Conservation (phyloP, 495 filamentous ascomycete genomes). For the Trichoderma gamsii region DNA sequence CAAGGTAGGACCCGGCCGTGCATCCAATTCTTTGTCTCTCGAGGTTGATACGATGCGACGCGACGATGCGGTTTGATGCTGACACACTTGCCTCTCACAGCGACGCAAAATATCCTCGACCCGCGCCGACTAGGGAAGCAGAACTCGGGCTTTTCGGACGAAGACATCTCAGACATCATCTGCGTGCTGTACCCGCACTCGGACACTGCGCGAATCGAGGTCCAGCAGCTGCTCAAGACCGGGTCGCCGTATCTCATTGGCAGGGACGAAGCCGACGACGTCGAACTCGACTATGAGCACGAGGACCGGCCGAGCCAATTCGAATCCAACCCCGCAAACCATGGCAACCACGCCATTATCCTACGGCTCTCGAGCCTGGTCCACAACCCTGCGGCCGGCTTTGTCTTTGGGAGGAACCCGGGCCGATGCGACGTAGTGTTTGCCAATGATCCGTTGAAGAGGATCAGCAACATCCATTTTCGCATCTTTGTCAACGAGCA, state of each 20-base stretch:
- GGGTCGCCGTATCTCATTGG: constrained; percentile 33
- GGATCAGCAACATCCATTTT: constrained; percentile 86
- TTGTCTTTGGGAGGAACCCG: constrained; percentile 75
- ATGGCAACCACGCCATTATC: constrained; percentile 64
- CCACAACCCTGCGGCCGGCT: constrained; percentile 60
- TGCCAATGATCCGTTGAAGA: constrained; percentile 47
- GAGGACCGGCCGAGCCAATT: constrained; percentile 40
- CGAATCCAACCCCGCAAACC: constrained; percentile 37
- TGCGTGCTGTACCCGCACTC: constrained; percentile 82
- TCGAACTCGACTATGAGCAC: constrained; percentile 40
- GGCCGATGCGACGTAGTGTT: constrained; percentile 69
- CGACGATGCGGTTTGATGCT: neutral
- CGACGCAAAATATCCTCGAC: constrained; percentile 77
- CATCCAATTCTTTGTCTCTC: too few relatives aligned
- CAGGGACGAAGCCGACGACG: constrained; percentile 37
- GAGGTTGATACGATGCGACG: neutral
- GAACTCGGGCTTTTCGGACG: constrained; percentile 68
- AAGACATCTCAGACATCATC: constrained; percentile 80
- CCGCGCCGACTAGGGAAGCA: constrained; percentile 69
- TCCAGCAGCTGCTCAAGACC: constrained; percentile 47
- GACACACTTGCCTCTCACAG: constrained; percentile 27
- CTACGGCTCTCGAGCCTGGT: constrained; percentile 69
- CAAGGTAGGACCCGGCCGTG: constrained; percentile 2
- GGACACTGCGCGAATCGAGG: constrained; percentile 59
- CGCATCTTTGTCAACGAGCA: constrained; percentile 77